Base-by-base conservation (phyloP, 371 early-diverging fungal genomes). In the Actinomortierella ambigua region DNA sequence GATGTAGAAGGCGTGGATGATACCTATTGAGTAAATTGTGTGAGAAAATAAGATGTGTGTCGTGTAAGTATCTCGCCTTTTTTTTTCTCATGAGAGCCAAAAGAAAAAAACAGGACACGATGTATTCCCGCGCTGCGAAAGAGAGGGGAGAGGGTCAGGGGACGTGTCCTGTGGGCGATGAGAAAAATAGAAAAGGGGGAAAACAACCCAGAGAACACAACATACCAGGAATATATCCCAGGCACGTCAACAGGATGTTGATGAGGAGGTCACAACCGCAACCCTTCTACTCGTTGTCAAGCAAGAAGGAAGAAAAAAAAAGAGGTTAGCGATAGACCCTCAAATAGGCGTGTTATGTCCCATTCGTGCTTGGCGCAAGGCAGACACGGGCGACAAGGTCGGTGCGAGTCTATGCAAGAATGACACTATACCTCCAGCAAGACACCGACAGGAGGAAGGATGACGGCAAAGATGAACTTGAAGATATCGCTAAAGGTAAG, bases 171-270 rank as follows among this genome's bases (percentile, higher is more conserved):
- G 4, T 34, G 34, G 34, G 34, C 7, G 34, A 11, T 4, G 34
- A 11, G 34, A 11, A 8, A 41, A 17, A 29, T 22, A 39, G 1
- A 18, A 22, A 20, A 14, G 41, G 43, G 1, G 17, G 23, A 17
- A 17, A 2, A 24, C 6, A 18, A 49, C 11, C 1, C 27, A 27
- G 2, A 34, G 13, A 18, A 43, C 13, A 34, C 2, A 28, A 46
- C 65, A 81, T 86, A 71, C 94, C 94, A 26, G 94, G 94, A 65
- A 94, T 84, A 65, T 85, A 91, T 39, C 94, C 94, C 27, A 94
- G 82, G 50, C 82, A 65, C 0, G 93, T 92, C 68, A 94, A 80
- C 5, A 76, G 80, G 80, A 91, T 85, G 77, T 93, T 93, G 65
- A 94, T 93, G 39, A 88, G 66, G 27, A 94, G 80, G 67, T 93